Evolutionary conservation across 768 basidiomycete species (phyloP), one percentile per base, ranked within the genome.

Genomic region (Ramaria sp.): DNA sequence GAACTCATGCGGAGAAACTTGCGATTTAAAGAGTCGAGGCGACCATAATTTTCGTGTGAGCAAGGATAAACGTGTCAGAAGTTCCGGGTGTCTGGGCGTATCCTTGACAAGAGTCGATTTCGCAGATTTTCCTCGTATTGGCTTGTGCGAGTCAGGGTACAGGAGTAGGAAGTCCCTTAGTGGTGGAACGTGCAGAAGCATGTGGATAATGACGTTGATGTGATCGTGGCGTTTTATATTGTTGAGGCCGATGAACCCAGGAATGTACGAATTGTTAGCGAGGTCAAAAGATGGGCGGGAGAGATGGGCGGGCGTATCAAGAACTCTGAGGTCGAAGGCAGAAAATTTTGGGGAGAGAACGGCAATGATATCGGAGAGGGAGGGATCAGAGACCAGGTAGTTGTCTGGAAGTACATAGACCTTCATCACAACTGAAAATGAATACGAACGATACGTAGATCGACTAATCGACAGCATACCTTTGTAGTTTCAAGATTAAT

Each of bases 1-100:
- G 68, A 98, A 93, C 68, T 99, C 96, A 68, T 99, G 96, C n/a
- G 96, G 96, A 63, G 86, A 90, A 63, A 97, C 93, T 77, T 99
- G 96, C 59, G 88, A 86, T 70, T 99, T 99, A 81, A 99, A 99
- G 56, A 95, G 72, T 51, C 85, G 77, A 9, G 94, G 91, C 70
- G 96, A 98, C 96, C 96, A 99, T 39, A 97, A 66, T 71, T 98
- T 93, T 70, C 91, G 91, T 1, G 91, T 85, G 19, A 99, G 78
- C 12, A 80, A 76, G 17, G 90, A 84, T 64, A 98, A 91, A 22
- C 96, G 84, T 64, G 83, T 86, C 42, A 97, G 74, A 54, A 98
- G 80, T 67, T 99, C 96, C 7, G 90, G 75, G 60, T 89, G 82
- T 67, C 89, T 90, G 37, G 81, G 81, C 27, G 73, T 75, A 52